Conservation (phyloP, 1,139 yeast genomes). For the Lodderomyces beijingensis region DNA sequence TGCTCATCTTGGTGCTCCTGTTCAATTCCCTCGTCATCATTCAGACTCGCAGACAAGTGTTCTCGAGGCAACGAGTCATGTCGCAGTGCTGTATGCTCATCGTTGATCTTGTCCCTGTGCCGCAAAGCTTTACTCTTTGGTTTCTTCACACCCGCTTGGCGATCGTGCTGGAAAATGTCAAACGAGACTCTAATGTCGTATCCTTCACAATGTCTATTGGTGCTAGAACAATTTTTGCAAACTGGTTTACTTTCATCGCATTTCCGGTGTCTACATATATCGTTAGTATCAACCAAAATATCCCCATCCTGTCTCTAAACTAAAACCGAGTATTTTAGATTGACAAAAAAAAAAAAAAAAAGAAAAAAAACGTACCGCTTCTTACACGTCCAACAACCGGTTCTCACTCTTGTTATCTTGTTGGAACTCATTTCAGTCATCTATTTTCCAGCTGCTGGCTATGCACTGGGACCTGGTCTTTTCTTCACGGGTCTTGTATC, state of each 20-base stretch:
- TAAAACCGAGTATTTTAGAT: no score
- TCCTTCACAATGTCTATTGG: conserved; percentile 45
- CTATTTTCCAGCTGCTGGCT: no score
- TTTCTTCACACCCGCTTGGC: conserved; percentile 5
- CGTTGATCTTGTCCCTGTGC: no score
- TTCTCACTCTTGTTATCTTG: conserved; percentile 44
- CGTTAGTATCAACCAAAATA: no score
- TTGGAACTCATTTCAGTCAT: conserved; percentile 19
- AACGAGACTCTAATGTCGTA: conserved; percentile 43
- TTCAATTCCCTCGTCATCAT: background rate
- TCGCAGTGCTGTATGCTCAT: no score
- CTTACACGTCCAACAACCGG: conserved; percentile 50
- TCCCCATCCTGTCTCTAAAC: no score
- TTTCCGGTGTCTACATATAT: conserved; percentile 36
- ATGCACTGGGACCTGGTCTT: no score
- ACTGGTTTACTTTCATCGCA: conserved; percentile 56
- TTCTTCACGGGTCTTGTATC: no score
- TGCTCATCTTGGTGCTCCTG: background rate
- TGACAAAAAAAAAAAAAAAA: background rate
- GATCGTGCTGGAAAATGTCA: conserved; percentile 38
- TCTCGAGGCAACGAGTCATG: no score
- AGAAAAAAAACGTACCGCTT: conserved; percentile 22
- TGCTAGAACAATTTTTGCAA: conserved; percentile 47
- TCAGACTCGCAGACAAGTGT: background rate
- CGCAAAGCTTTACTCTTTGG: background rate